phyloP scores from a whole-genome alignment of 2,329 filamentous ascomycete species.

The Nemania sp. region DNA sequence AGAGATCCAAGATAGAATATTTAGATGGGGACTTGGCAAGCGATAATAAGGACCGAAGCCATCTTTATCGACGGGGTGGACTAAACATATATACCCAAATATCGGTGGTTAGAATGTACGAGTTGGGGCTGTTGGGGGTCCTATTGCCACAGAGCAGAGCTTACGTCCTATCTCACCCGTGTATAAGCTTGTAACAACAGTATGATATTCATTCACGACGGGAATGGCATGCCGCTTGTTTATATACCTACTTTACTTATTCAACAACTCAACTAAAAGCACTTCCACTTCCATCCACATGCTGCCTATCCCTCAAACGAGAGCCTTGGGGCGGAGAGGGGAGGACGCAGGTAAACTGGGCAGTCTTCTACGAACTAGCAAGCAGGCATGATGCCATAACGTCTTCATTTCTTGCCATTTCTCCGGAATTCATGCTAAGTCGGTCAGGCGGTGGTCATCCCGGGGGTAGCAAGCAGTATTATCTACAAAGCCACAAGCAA shows the following conservation, averaged over 20 bases:
- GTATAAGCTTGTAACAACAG: conserved; percentile 29
- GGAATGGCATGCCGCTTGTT: conserved; percentile 17
- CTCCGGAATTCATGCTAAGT: too few species aligned
- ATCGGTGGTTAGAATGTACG: conserved; percentile 12
- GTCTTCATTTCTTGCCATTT: too few species aligned
- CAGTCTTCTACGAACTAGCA: too few species aligned
- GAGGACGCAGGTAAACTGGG: too few species aligned
- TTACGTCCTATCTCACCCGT: conserved; percentile 6
- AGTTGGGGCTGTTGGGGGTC: background rate
- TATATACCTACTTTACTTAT: background rate
- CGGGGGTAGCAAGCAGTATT: too few species aligned
- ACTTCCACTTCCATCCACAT: background rate
- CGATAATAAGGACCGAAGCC: conserved; percentile 36
- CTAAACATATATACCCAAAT: conserved; percentile 12
- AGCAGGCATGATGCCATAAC: too few species aligned
- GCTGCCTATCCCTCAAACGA: too few species aligned
- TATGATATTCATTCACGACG: conserved; percentile 15
- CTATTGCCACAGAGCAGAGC: conserved; percentile 3
- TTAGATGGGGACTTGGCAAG: conserved; percentile 79
- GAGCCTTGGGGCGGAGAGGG: too few species aligned
- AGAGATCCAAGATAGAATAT: conserved; percentile 86
- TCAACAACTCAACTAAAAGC: background rate
- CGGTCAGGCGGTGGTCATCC: too few species aligned
- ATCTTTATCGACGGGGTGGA: conserved; percentile 1
- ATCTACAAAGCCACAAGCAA: too few species aligned